Evolutionary conservation across 2,329 filamentous ascomycete genomes (phyloP), one percentile per base, ranked within the genome.

Genomic region (Diaporthe eres): DNA sequence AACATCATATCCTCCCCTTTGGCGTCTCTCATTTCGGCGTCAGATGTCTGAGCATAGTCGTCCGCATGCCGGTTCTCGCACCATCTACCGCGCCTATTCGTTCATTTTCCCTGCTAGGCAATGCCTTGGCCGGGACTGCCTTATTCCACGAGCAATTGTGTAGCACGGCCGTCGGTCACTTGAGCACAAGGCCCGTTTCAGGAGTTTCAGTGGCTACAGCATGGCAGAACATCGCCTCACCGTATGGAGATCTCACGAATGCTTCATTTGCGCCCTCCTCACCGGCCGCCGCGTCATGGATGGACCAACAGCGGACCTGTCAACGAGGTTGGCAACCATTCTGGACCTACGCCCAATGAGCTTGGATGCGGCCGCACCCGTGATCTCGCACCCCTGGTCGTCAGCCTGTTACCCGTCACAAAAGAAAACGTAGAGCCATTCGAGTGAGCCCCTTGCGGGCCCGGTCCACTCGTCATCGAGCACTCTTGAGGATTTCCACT

Each of bases 301-400:
- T 42, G 28, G 70, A 63, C 22, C 44, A 51, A 61, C 73, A 34
- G 49, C 37, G n/a, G 61, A 42, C 53, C 39, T 44, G 37, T 72
- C 61, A 28, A 65, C 12, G 13, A 72, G 61, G 73, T 60, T 68
- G 61, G 73, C 75, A 75, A 57, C 73, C 73, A 70, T 73, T 34
- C 39, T 70, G 60, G 22, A 25, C 12, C 8, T 37, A 68, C 58
- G 47, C 73, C 75, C 75, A 77, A 77, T 77, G 49, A 63, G 73
- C 70, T 75, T n/a, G 25, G 15, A 37, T 5, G 39, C 44, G 31
- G 22, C 44, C 57, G 57, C 61, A 34, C 73, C 58, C 55, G 75
- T 75, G 73, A 70, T 75, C 34, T 63, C 12, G 22, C 55, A 68
- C 71, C 34, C 47, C 61, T 71, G 28, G 63, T 53, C 44, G 74